Percentiles rank a stretch among this genome's conserved stretches.
These are phyloP conservation scores for Chlamydomonas incerta DNA, from an alignment of 139 green algal species.

Conservation along the genomic window DNA sequence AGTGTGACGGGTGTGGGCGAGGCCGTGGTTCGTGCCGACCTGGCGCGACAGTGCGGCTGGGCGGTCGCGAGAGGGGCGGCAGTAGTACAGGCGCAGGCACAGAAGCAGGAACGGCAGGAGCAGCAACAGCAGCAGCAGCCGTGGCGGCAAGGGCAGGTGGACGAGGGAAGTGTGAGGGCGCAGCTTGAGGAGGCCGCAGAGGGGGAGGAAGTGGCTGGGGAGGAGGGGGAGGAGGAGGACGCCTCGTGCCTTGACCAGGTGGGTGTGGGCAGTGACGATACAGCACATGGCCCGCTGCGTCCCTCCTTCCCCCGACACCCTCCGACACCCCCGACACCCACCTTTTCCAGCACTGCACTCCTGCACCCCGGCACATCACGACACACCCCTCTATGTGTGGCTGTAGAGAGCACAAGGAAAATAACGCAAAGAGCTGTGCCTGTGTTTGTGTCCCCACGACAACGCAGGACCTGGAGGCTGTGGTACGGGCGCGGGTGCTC, in stretches of 20 bases:
- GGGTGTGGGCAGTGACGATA: too few relatives aligned
- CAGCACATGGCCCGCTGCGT: too few relatives aligned
- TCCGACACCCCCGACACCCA: too few relatives aligned
- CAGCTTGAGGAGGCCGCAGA: too few relatives aligned
- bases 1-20: constrained; percentile 84
- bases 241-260: background rate
- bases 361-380: too few relatives aligned
- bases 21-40: constrained; percentile 67
- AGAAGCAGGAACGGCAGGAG: background rate
- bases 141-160: too few relatives aligned
- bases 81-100: background rate
- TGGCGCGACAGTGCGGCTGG: constrained; percentile 55
- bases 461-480: background rate
- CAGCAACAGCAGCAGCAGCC: too few relatives aligned
- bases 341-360: too few relatives aligned
- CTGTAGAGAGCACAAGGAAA: background rate
- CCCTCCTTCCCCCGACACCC: too few relatives aligned
- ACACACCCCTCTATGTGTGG: background rate
- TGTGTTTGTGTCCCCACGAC: background rate
- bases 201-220: background rate
- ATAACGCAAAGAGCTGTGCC: background rate
- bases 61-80: background rate
- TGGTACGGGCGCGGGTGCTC: background rate
- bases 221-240: background rate
- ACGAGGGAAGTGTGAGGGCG: too few relatives aligned